These are phyloP conservation scores for Trametopsis cervina DNA, from an alignment of 768 basidiomycete species.

Conservation along the genomic window DNA sequence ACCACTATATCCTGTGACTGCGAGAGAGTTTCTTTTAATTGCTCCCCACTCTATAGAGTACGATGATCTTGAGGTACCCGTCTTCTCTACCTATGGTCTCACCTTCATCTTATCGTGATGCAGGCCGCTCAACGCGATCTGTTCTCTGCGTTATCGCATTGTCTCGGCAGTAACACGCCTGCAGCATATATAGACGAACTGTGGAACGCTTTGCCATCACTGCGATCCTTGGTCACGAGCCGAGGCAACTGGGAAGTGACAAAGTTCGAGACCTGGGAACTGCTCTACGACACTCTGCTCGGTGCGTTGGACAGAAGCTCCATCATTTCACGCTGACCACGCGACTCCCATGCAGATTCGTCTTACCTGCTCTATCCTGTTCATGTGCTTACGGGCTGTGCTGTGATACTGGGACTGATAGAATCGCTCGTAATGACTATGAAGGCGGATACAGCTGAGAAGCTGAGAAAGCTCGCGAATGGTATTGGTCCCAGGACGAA, in stretches of 20 bases:
- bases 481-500: not conserved
- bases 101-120: not conserved
- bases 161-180: conserved; percentile 44
- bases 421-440: conserved; percentile 30
- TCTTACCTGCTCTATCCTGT: conserved; percentile 47
- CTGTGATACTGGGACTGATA: conserved; percentile 40
- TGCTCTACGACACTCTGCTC: conserved; percentile 36
- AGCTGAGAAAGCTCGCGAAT: conserved; percentile 1
- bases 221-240: conserved; percentile 34
- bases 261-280: conserved; percentile 42
- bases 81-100: not conserved
- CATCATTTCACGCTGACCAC: not conserved
- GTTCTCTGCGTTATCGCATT: conserved; percentile 38
- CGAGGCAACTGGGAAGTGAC: conserved; percentile 40
- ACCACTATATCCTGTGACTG: conserved; percentile 47
- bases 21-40: conserved; percentile 42
- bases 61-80: conserved; percentile 47
- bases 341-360: conserved; percentile 33
- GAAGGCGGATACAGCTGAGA: conserved; percentile 17
- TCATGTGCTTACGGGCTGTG: conserved; percentile 46
- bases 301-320: conserved; percentile 25
- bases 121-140: conserved; percentile 54
- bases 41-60: conserved; percentile 40
- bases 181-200: conserved; percentile 47
- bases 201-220: conserved; percentile 46